These are phyloP conservation scores for Citrus maxima DNA, from an alignment of 345 rosid species.

Conservation along the genomic window DNA sequence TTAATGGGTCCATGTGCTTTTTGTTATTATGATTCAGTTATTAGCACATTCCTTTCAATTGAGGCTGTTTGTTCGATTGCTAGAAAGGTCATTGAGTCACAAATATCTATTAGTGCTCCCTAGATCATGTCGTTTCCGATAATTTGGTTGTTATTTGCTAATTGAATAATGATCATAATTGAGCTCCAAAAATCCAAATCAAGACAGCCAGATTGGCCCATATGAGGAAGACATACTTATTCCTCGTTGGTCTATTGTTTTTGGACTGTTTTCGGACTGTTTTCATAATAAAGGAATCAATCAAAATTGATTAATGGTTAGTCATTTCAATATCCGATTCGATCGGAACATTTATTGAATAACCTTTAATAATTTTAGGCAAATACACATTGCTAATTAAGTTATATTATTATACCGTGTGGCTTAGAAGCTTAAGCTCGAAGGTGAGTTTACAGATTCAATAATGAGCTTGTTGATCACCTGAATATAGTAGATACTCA, in stretches of 20 bases:
- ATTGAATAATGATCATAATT: neutral
- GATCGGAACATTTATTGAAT: neutral
- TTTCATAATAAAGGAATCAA: neutral
- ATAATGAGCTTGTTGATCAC: neutral
- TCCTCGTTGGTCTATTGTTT: neutral
- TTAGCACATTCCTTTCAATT: conserved; percentile 9
- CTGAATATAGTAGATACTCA: neutral
- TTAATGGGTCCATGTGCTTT: conserved; percentile 16
- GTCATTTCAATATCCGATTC: neutral
- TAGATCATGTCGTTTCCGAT: neutral
- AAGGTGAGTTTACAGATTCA: neutral
- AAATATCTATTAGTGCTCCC: neutral
- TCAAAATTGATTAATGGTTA: neutral
- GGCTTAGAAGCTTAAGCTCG: neutral
- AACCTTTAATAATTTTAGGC: conserved; percentile 10
- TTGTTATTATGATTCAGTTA: neutral
- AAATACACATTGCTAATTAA: neutral
- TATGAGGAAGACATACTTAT: neutral
- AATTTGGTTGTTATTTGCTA: neutral
- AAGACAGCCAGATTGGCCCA: neutral
- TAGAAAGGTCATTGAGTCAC: neutral
- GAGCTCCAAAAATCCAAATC: neutral
- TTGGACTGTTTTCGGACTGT: neutral
- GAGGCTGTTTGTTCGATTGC: neutral
- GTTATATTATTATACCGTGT: neutral